Evolutionary conservation across 441 rosid species (phyloP).

Genomic region (Theobroma grandiflorum): DNA sequence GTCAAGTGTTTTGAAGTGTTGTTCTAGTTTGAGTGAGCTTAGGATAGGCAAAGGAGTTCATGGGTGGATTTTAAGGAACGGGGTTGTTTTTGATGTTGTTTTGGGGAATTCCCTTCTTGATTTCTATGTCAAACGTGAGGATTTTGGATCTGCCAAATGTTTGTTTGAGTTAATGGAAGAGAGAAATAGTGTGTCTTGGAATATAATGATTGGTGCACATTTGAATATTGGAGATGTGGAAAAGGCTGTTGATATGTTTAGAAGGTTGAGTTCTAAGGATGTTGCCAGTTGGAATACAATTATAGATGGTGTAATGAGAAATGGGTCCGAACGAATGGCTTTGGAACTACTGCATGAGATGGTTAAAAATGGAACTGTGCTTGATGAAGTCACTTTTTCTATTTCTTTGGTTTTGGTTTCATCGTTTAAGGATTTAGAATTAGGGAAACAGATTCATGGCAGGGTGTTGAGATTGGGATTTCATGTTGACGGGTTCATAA

Average conservation of each 20-base stretch:
- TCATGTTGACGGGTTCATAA: slow-evolving; percentile 34
- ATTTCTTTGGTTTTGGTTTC: slow-evolving; percentile 43
- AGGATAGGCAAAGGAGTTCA: slow-evolving; percentile 53
- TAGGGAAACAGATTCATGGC: slow-evolving; percentile 45
- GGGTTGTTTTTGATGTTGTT: slow-evolving; percentile 44
- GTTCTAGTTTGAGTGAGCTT: slow-evolving; percentile 45
- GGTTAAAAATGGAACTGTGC: slow-evolving; percentile 40
- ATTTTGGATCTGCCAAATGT: slow-evolving; percentile 35
- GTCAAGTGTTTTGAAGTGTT: slow-evolving; percentile 54
- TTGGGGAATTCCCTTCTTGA: slow-evolving; percentile 58
- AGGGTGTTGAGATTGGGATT: slow-evolving; percentile 32
- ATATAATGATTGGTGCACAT: slow-evolving; percentile 51
- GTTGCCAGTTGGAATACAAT: slow-evolving; percentile 44
- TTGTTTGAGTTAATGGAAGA: slow-evolving; percentile 47
- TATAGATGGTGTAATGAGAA: slow-evolving; percentile 40
- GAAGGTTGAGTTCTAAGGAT: slow-evolving; percentile 34
- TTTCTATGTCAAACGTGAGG: slow-evolving; percentile 54
- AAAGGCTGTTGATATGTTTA: slow-evolving; percentile 48
- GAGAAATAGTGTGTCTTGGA: slow-evolving; percentile 48
- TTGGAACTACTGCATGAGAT: slow-evolving; percentile 39
- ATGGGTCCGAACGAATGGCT: slow-evolving; percentile 35
- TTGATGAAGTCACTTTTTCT: slow-evolving; percentile 41
- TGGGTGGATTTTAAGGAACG: slow-evolving; percentile 58
- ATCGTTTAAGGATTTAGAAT: slow-evolving; percentile 28
- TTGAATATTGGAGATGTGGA: slow-evolving; percentile 44